These are phyloP conservation scores for Alisma plantagoaquatica DNA, from an alignment of 106 monocot genomes.

Conservation along the genomic window DNA sequence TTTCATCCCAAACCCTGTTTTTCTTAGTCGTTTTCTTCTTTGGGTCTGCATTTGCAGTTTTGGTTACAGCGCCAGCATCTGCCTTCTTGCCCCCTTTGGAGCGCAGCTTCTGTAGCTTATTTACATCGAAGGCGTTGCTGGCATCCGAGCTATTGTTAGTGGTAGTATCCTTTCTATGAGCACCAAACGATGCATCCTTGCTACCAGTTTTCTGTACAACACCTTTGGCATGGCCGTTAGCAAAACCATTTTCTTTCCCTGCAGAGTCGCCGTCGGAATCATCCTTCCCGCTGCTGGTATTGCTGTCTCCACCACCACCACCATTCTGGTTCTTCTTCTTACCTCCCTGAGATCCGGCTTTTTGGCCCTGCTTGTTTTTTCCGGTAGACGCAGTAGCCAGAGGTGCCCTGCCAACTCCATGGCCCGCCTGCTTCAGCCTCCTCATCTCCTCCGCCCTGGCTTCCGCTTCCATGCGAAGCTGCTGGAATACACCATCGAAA, in stretches of 20 bases:
- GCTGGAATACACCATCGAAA: slow-evolving; percentile 73
- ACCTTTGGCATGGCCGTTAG: slow-evolving; percentile 30
- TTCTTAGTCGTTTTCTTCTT: slow-evolving; percentile 70
- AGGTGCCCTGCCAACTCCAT: too few species aligned
- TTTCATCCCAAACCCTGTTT: slow-evolving; percentile 91
- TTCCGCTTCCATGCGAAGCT: slow-evolving; percentile 81
- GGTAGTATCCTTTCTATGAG: too few species aligned
- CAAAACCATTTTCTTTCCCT: slow-evolving; percentile 15
- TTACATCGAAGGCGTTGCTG: slow-evolving; percentile 96
- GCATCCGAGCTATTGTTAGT: slow-evolving; percentile 35
- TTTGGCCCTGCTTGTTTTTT: slow-evolving; percentile 32
- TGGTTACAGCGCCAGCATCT: slow-evolving; percentile 9
- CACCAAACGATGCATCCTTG: too few species aligned
- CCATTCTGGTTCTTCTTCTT: slow-evolving; percentile 18
- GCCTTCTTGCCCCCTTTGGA: slow-evolving; percentile 64
- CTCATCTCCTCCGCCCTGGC: slow-evolving; percentile 81
- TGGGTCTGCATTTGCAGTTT: slow-evolving; percentile 30
- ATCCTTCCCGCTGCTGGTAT: slow-evolving; percentile 49
- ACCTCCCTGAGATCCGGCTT: slow-evolving; percentile 10
- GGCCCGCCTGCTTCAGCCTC: slow-evolving; percentile 51
- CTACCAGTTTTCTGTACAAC: too few species aligned
- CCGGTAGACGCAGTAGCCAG: too few species aligned
- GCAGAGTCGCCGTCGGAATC: slow-evolving; percentile 50
- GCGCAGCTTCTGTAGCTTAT: slow-evolving; percentile 72
- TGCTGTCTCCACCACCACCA: slow-evolving; percentile 13